Conservation (phyloP, 805 yeast species). For the Cyberlindnera amylophila region DNA sequence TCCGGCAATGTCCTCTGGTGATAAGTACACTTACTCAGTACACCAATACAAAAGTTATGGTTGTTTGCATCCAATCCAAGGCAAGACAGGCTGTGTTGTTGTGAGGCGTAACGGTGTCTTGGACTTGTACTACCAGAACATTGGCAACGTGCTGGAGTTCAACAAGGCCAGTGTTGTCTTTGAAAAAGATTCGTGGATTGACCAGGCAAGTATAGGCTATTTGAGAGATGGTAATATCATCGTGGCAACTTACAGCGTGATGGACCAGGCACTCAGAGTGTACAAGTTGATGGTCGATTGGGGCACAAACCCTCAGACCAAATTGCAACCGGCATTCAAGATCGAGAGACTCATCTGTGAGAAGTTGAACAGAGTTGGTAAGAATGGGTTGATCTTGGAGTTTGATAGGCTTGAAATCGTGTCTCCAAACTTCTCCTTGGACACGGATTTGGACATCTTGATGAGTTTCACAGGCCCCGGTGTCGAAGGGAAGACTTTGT, state of each 20-base stretch:
- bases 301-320: slow-evolving; percentile 44
- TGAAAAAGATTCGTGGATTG: slow-evolving; percentile 29
- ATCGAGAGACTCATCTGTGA: slow-evolving; percentile 32
- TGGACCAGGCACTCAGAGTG: slow-evolving; percentile 35
- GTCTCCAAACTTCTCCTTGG: slow-evolving; percentile 41
- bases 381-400: slow-evolving; percentile 28
- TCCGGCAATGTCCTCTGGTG: slow-evolving; percentile 46
- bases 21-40: slow-evolving; percentile 50
- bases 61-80: slow-evolving; percentile 60
- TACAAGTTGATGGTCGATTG: slow-evolving; percentile 47
- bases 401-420: slow-evolving; percentile 38
- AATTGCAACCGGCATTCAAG: slow-evolving; percentile 36
- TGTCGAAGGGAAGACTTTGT: slow-evolving; percentile 15
- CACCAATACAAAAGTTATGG: slow-evolving; percentile 58
- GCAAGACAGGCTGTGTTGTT: slow-evolving; percentile 69
- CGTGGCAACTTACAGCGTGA: slow-evolving; percentile 38
- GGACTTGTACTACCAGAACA: slow-evolving; percentile 51
- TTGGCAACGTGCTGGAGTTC: slow-evolving; percentile 55
- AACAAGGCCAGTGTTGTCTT: slow-evolving; percentile 34
- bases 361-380: slow-evolving; percentile 24
- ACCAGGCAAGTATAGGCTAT: slow-evolving; percentile 49
- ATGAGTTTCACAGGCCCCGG: slow-evolving; percentile 34
- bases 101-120: slow-evolving; percentile 61
- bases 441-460: slow-evolving; percentile 44
- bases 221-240: slow-evolving; percentile 42